These are phyloP conservation scores for Pseudopithomyces chartarum DNA, from an alignment of 2,329 filamentous ascomycete genomes.

Conservation along the genomic window DNA sequence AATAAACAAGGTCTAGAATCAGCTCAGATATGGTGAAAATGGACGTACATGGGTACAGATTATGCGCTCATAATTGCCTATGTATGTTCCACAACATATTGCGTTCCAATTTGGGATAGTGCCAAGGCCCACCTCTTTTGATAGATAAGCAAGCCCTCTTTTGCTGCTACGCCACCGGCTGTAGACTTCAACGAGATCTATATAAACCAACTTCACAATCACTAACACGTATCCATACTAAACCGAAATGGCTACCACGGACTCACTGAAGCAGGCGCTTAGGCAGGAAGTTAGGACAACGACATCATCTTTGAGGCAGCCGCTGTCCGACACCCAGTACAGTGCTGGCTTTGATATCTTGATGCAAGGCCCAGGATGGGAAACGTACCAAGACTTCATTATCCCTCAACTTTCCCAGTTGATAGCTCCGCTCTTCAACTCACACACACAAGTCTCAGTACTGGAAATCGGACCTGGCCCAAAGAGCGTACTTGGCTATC, in stretches of 20 bases:
- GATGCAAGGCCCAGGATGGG: constrained; percentile 39
- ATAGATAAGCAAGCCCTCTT: too few relatives aligned
- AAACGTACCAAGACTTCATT: constrained; percentile 58
- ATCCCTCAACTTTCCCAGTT: constrained; percentile 55
- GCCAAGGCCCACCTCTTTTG: too few relatives aligned
- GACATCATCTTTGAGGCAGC: constrained; percentile 28
- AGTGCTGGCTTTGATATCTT: constrained; percentile 55
- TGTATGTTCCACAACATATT: too few relatives aligned
- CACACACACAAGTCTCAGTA: constrained; percentile 53
- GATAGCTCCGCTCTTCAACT: constrained; percentile 49
- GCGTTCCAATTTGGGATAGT: too few relatives aligned
- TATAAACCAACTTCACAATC: background rate
- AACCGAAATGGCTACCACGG: constrained; percentile 51
- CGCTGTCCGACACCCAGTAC: constrained; percentile 57
- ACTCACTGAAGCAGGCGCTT: constrained; percentile 51
- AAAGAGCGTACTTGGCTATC: constrained; percentile 57
- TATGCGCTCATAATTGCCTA: too few relatives aligned
- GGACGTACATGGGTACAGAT: too few relatives aligned
- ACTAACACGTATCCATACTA: constrained; percentile 4
- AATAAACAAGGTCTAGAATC: too few relatives aligned
- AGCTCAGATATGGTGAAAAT: too few relatives aligned
- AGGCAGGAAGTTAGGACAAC: constrained; percentile 34
- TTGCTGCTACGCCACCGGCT: background rate
- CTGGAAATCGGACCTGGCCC: constrained; percentile 66
- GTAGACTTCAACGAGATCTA: background rate